phyloP scores from a whole-genome alignment of 805 yeast species.

The Metschnikowia colocasiae region DNA sequence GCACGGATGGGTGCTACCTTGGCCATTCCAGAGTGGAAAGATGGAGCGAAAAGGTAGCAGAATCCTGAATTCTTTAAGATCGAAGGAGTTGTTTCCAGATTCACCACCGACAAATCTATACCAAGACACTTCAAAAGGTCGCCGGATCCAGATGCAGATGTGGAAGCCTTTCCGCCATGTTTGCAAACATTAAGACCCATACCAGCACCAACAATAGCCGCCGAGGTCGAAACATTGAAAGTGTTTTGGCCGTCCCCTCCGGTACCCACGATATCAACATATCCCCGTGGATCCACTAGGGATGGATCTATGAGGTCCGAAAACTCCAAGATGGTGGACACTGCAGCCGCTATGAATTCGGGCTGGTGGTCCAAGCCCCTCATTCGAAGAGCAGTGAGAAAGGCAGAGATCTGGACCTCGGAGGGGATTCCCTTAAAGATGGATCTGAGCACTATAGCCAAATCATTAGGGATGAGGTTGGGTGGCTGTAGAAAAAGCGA shows the following conservation, averaged over 20 bases:
- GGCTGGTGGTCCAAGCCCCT: slow-evolving; percentile 78
- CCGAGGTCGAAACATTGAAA: slow-evolving; percentile 90
- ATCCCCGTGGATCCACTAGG: slow-evolving; percentile 47
- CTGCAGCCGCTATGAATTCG: slow-evolving; percentile 82
- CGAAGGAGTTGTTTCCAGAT: slow-evolving; percentile 54
- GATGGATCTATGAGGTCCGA: slow-evolving; percentile 52
- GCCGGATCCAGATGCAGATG: slow-evolving; percentile 91
- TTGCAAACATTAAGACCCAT: slow-evolving; percentile 78
- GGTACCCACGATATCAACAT: slow-evolving; percentile 92
- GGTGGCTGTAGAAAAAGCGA: slow-evolving; percentile 60
- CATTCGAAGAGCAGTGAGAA: slow-evolving; percentile 71
- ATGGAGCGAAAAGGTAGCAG: slow-evolving; percentile 85
- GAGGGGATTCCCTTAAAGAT: slow-evolving; percentile 60
- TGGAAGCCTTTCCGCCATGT: slow-evolving; percentile 97
- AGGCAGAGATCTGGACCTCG: slow-evolving; percentile 71
- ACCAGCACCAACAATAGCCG: slow-evolving; percentile 94
- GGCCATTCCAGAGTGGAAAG: slow-evolving; percentile 90
- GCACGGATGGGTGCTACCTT: slow-evolving; percentile 75
- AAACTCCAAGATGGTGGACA: slow-evolving; percentile 62
- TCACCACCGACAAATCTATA: slow-evolving; percentile 71
- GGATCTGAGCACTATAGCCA: slow-evolving; percentile 56
- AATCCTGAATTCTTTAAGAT: slow-evolving; percentile 50
- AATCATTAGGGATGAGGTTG: slow-evolving; percentile 58
- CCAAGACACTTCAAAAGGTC: slow-evolving; percentile 82
- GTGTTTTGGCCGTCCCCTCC: slow-evolving; percentile 99